phyloP scores from a whole-genome alignment of 148 eudicot genomes.

The Rhododendron kiyosumense region DNA sequence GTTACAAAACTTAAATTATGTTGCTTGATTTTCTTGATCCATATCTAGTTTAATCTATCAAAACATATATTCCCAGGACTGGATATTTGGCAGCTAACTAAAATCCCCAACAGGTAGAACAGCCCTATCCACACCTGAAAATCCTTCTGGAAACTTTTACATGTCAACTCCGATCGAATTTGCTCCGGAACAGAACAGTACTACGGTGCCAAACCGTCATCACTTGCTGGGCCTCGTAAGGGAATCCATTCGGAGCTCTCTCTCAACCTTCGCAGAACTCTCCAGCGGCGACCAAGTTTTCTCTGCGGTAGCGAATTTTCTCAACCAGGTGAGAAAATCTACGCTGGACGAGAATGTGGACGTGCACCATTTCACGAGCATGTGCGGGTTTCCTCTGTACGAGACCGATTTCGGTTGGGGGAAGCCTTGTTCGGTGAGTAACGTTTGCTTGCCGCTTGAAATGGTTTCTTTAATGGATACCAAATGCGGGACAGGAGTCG shows the following conservation, averaged over 20 bases:
- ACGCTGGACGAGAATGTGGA: not conserved
- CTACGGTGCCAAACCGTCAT: not conserved
- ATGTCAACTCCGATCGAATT: not conserved
- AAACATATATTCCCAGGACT: too few species aligned
- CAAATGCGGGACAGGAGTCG: not conserved
- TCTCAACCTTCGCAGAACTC: not conserved
- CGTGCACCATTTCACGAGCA: not conserved
- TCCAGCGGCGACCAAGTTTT: not conserved
- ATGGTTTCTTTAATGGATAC: not conserved
- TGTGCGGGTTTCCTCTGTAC: not conserved
- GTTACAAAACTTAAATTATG: too few species aligned
- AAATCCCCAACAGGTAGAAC: not conserved
- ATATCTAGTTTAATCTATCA: too few species aligned
- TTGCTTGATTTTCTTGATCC: too few species aligned
- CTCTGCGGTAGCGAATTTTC: not conserved
- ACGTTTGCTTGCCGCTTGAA: not conserved
- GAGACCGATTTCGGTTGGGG: conserved; percentile 7
- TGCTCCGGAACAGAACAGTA: too few species aligned
- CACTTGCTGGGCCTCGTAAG: not conserved
- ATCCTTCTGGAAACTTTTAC: not conserved
- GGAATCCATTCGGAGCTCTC: not conserved
- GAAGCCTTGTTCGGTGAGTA: not conserved
- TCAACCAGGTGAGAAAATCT: not conserved
- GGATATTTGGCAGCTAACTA: not conserved
- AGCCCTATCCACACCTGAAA: not conserved